Base-by-base conservation (phyloP, 331 rosid genomes). In the Erythrophleum ivorense region DNA sequence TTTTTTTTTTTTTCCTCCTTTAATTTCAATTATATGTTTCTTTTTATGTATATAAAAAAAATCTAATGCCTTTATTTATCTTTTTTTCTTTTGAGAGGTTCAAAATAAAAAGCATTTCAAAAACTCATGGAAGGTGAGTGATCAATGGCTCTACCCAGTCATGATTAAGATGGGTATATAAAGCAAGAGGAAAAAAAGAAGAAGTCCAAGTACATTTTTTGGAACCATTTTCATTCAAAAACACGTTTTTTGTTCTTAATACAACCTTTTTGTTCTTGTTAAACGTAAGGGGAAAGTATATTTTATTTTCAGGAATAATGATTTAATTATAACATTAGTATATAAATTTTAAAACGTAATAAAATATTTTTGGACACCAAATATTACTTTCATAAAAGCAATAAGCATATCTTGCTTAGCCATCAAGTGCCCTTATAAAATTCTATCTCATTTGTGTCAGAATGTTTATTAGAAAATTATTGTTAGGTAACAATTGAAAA, bases 371-470 rank as follows among this genome's bases (percentile, higher is more conserved):
- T 38, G 41, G 4, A 38, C 5, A 4, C 41, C 41, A 38, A 38
- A 38, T 38, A 38, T 6, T 38, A 6, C 41, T 38, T 38, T 38
- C 41, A 38, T 38, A 38, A 38, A 53, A 69, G 48, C 49, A 43
- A 55, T 57, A 46, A 55, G 76, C 70, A 29, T 54, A 52, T 68
- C 77, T 69, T 57, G 77, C 77, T 69, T 24, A 43, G n/a, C 77
- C 57, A 19, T 79, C 60, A 70, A 55, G 58, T 71, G 73, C 54
- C 13, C 46, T 38, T 24, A 34, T 79, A 15, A 53, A 58, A 45
- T 43, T 70, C 64, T 60, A 58, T 59, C 72, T 33, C 71, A 58
- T 33, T 9, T 6, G 1, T 43, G 46, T 48, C 52, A 48, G 10
- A 43, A 3, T 43, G 6, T 43, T 43, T 43, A 2, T 43, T 5